Evolutionary conservation across 345 rosid species (phyloP).

Genomic region (Euclidium syriacum): DNA sequence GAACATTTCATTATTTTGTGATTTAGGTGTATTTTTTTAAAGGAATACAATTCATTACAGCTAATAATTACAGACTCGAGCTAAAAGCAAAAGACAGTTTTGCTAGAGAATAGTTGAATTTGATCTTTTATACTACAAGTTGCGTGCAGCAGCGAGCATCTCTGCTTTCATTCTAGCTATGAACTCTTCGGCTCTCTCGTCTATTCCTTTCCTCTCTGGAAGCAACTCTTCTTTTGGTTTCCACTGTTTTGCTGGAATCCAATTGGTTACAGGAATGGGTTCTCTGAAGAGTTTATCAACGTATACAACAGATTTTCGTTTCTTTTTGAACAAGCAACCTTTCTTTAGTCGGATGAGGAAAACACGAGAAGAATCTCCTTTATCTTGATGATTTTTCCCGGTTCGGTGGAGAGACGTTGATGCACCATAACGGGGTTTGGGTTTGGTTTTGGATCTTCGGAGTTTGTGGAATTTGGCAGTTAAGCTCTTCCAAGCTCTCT

Average conservation of each 20-base stretch:
- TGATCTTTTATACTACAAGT: slow-evolving; percentile 20
- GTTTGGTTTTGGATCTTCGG: slow-evolving; percentile 34
- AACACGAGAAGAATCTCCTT: slow-evolving; percentile 3
- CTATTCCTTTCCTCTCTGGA: slow-evolving; percentile 50
- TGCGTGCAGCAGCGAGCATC: slow-evolving; percentile 43
- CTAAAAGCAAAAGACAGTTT: not conserved
- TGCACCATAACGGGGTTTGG: not conserved
- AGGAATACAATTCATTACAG: not conserved
- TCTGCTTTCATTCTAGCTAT: slow-evolving; percentile 52
- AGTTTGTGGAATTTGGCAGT: slow-evolving; percentile 52
- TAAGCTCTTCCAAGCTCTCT: slow-evolving; percentile 69
- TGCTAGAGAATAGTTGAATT: not conserved
- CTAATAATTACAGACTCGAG: not conserved
- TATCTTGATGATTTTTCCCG: not conserved
- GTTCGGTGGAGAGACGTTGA: not conserved
- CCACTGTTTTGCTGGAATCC: slow-evolving; percentile 36
- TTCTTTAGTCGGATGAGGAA: slow-evolving; percentile 37
- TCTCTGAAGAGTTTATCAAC: slow-evolving; percentile 48
- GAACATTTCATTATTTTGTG: not conserved
- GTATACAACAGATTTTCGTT: slow-evolving; percentile 38
- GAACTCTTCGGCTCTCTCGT: slow-evolving; percentile 76
- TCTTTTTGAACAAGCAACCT: slow-evolving; percentile 32
- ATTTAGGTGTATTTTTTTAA: not conserved
- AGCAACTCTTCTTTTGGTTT: slow-evolving; percentile 11
- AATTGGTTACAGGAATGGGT: not conserved